Base-by-base conservation (phyloP, 495 filamentous ascomycete species). In the Chaetomium cochliodes region DNA sequence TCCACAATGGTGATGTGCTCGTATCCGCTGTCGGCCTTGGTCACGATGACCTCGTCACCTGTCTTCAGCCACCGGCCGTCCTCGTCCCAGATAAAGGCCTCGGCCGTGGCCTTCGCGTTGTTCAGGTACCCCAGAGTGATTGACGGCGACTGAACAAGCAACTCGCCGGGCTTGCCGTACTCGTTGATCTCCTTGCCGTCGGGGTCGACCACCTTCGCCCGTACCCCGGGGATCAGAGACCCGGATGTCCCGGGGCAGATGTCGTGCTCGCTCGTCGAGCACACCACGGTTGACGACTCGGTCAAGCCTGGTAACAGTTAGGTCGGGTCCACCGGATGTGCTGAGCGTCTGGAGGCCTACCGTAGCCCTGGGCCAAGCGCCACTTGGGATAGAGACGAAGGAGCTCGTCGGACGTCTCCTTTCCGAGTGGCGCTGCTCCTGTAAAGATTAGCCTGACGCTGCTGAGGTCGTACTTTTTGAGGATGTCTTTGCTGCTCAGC, bases 1-100 rank as follows among this genome's bases (percentile, higher is more conserved):
- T 97, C 92, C 3, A 92, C 89, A 49, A 97, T 90, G 67, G 88
- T 87, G 41, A 96, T 67, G 70, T 97, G 92, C 73, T 96, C 91
- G 56, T 87, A 76, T 11, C 88, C 88, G 7, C 79, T 76, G 0
- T 88, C 84, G 18, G 84, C 75, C 72, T 85, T 81, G 18, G 82
- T 79, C 25, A 96, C 77, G 13, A 92, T 81, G 0, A 88, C 92
- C 71, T 96, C 91, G 69, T 97, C 92, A 25, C 92, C 92, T 0
- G 92, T 97, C 23, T 83, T 83, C 82, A 96, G 87, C 87, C 90
- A 97, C n/a, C 80, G 74, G 2, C 82, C 82, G 55, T 89, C 86
- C 15, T 88, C 84, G 66, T 92, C 86, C 69, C 83, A 83, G n/a
- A 87, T 64, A 64, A 90, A 96, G 0, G 92, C 91, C 70, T 96